A percentile compares a stretch with the other conserved stretches of the same genome.
These are phyloP conservation scores for Emydomyces testavorans DNA, from an alignment of 2,329 filamentous ascomycete species.

Conservation along the genomic window DNA sequence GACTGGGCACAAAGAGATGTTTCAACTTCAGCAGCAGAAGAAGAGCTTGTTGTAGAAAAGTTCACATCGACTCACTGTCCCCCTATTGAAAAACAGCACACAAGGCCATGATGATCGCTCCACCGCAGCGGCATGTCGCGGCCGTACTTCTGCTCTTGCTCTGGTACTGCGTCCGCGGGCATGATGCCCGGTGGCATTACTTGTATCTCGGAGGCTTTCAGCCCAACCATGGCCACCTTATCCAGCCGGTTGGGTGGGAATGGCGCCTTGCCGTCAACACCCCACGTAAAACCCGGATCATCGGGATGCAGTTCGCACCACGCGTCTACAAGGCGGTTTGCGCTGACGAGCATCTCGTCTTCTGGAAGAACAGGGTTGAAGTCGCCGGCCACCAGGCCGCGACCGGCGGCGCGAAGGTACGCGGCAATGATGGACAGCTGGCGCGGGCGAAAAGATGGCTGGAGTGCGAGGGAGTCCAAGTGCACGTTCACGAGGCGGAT, in stretches of 20 bases:
- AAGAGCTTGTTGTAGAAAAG: too few relatives aligned
- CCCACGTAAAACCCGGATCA: conserved; percentile 32
- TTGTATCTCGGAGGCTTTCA: conserved; percentile 19
- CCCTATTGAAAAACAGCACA: background rate
- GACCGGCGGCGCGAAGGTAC: conserved; percentile 21
- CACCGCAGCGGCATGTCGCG: background rate
- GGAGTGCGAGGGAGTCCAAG: conserved; percentile 27
- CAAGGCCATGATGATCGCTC: conserved; percentile 8
- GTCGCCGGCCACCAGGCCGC: conserved; percentile 32
- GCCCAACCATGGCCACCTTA: conserved; percentile 27
- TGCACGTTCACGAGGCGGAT: conserved; percentile 33
- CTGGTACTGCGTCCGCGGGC: background rate
- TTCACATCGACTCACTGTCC: too few relatives aligned
- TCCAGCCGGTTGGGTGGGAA: conserved; percentile 31
- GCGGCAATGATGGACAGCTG: conserved; percentile 24
- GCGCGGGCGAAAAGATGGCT: conserved; percentile 23
- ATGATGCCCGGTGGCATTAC: conserved; percentile 17
- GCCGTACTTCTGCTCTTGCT: background rate
- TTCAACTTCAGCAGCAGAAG: too few relatives aligned
- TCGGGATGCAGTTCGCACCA: conserved; percentile 24
- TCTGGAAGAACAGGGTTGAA: conserved; percentile 32
- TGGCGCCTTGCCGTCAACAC: conserved; percentile 24
- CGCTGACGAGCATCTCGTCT: conserved; percentile 24
- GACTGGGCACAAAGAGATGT: too few relatives aligned
- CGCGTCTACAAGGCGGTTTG: conserved; percentile 28